Base-by-base conservation (phyloP, 768 basidiomycete genomes). In the Boletus huronensis region DNA sequence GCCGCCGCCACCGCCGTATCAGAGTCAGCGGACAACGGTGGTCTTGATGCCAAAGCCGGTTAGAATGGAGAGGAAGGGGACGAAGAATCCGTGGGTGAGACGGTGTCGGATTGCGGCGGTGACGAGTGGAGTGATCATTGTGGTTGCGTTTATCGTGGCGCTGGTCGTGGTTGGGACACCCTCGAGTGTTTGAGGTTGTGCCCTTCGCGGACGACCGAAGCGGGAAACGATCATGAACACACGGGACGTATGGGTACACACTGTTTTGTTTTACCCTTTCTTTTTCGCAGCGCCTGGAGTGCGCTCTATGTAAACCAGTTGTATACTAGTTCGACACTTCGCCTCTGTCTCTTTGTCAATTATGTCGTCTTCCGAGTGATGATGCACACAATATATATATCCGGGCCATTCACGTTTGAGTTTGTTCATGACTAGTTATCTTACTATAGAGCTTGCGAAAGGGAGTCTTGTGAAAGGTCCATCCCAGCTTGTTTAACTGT, bases 31-130 rank as follows among this genome's bases (percentile, higher is more conserved):
- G 50, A 51, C 54, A 54, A 44, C 50, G 25, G 52, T 48, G 42
- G 69, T 52, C 31, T 49, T 63, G 58, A 52, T 59, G 9, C 57
- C 57, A 0, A 72, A 61, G 34, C 59, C 65, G 40, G 53, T 36
- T n/a, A 41, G 39, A 34, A 2, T 25, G 21, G 34, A 44, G 45
- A 53, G 54, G 51, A 48, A 13, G 10, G 59, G 41, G 38, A 48
- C 64, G 29, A 59, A 58, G 48, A 73, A 77, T 50, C 67, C 56
- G 48, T 81, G 62, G 68, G 82, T 66, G 57, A 68, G 52, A 65
- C 74, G 72, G 64, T 85, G 64, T 76, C 81, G 79, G 71, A 79
- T 73, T 71, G 88, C 77, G 64, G 86, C 64, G 72, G 81, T 83
- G 72, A 77, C 67, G 73, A 86, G 77, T 65, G 86, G 72, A 71